Evolutionary conservation across 352 stramenopile genomes (phyloP), one percentile per base, ranked within the genome.

Genomic region (Aphanomyces invadans): DNA sequence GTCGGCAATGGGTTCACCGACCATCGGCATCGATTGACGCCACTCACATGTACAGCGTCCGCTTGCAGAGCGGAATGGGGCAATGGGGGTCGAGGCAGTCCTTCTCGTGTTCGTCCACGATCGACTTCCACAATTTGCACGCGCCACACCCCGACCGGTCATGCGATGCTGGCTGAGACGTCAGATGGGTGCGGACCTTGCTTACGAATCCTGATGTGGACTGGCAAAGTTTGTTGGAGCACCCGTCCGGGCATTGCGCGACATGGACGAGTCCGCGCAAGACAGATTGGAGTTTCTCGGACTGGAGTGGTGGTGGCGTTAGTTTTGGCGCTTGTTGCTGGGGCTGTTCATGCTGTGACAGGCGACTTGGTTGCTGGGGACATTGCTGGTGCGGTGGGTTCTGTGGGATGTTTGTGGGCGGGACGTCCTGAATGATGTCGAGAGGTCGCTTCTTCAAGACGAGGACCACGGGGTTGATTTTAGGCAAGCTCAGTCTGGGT

Each of bases 201-300:
- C 53, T 67, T 17, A 87, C 68, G 61, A 87, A 87, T 21, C 70
- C 70, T n/a, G 71, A 73, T 39, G 78, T 85, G 26, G 76, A 85
- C 9, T 79, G 64, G 65, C 78, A 87, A 4, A 87, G 64, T 31
- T 76, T 76, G 48, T 85, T 87, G 28, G 55, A 45, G 42, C 78
- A 87, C 0, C 78, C 78, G 5, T n/a, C 39, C 4, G 68, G 9
- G 26, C 78, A 87, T 4, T 46, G 56, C 2, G 76, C 72, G 36
- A 85, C 3, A 68, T 87, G 78, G 31, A 80, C 63, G 21, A 87
- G 68, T 7, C 78, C 78, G 31, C 78, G 75, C 39, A 84, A 68
- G 33, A 85, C 74, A 12, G 78, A 87, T 55, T 85, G 76, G 72
- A 87, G 76, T 64, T 87, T 79, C 15, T 76, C 75, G 71, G 52